Conservation (phyloP, 2,329 filamentous ascomycete genomes). For the Trichoderma endophyticum region DNA sequence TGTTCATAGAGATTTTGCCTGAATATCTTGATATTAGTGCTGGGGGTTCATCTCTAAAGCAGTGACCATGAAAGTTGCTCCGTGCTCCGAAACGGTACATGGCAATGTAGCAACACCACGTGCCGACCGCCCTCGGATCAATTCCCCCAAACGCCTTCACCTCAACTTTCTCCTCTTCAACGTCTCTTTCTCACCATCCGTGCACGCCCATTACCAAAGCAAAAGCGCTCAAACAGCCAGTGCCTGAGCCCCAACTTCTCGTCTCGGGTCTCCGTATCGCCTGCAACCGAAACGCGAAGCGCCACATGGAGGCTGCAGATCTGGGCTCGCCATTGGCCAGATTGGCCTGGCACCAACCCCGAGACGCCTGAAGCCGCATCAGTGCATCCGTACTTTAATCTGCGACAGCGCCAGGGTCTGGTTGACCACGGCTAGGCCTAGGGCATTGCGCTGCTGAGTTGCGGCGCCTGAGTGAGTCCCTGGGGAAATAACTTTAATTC, state of each 20-base stretch:
- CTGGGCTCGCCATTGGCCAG: constrained; percentile 10
- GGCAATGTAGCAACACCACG: background rate
- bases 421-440: background rate
- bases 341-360: background rate
- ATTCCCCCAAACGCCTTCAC: background rate
- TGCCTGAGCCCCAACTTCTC: constrained; percentile 3
- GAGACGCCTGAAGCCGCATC: constrained; percentile 19
- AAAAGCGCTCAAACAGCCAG: constrained; percentile 14
- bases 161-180: background rate
- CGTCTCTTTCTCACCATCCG: background rate
- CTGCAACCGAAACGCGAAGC: constrained; percentile 18
- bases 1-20: background rate
- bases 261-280: constrained; percentile 12
- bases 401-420: constrained; percentile 10
- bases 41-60: background rate
- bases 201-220: background rate
- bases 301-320: constrained; percentile 11
- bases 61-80: background rate
- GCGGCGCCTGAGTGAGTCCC: background rate
- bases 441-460: background rate
- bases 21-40: background rate
- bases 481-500: constrained; percentile 1
- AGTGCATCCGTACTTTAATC: constrained; percentile 18
- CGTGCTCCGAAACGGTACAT: background rate
- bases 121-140: constrained; percentile 1